phyloP scores from a whole-genome alignment of 805 yeast species.

The Pichia nanzhaoensis region DNA sequence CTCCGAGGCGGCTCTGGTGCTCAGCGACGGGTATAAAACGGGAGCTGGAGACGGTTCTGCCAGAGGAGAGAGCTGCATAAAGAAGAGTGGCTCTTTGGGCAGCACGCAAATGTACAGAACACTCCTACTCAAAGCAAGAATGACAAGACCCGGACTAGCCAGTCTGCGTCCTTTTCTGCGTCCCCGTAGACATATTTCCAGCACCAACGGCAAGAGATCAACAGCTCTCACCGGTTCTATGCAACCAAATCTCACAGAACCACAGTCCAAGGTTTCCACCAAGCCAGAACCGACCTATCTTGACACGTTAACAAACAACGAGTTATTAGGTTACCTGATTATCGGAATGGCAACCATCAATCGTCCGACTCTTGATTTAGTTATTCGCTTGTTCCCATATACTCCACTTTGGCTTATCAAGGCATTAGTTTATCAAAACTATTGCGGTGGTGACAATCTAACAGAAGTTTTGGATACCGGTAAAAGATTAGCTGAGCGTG shows the following conservation, averaged over 20 bases:
- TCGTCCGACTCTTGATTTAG: slow-evolving; percentile 52
- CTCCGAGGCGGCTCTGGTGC: too few relatives aligned
- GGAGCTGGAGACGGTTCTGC: too few relatives aligned
- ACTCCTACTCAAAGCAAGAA: too few relatives aligned
- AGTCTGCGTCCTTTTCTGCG: too few relatives aligned
- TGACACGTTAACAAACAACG: slow-evolving; percentile 45
- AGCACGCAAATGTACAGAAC: too few relatives aligned
- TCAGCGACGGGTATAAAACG: too few relatives aligned
- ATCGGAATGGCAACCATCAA: slow-evolving; percentile 67
- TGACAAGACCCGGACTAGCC: too few relatives aligned
- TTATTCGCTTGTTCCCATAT: slow-evolving; percentile 62
- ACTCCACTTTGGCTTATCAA: slow-evolving; percentile 69
- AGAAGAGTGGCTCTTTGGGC: too few relatives aligned
- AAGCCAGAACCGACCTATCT: slow-evolving; percentile 31
- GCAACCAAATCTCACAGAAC: too few relatives aligned
- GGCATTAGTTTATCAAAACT: slow-evolving; percentile 68
- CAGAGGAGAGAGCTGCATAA: too few relatives aligned
- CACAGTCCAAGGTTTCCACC: too few relatives aligned
- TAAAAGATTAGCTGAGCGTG: slow-evolving; percentile 54
- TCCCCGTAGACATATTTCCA: background rate
- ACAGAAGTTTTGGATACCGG: slow-evolving; percentile 69
- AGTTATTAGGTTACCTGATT: slow-evolving; percentile 56
- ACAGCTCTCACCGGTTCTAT: too few relatives aligned
- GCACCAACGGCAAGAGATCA: background rate
- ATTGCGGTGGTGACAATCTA: slow-evolving; percentile 85